Evolutionary conservation across 345 rosid species (phyloP), one percentile per base, ranked within the genome.

Genomic region (Salix arbutifolia): DNA sequence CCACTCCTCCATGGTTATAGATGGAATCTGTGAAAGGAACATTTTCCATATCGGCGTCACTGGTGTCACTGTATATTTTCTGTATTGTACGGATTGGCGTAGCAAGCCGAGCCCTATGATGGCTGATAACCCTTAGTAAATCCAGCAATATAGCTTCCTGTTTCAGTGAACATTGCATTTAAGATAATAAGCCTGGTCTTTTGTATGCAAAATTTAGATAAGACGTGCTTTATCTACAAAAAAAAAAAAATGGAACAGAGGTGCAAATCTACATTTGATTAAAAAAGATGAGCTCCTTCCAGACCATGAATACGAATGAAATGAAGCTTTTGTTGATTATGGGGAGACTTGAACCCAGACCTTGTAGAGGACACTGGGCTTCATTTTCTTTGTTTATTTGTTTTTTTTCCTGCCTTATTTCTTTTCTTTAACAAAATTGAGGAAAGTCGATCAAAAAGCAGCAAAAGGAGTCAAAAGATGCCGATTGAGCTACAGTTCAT

Each of bases 131-230:
- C 69, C 78, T 62, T 25, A 81, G 67, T 73, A 81, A 75, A 65
- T 81, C 84, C 78, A 81, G 23, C 37, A 81, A 65, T 67, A 81
- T 73, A 16, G 80, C 75, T 72, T 81, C 84, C 84, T 81, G 80
- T 77, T 77, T 46, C 56, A 73, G 31, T 26, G 16, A 23, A 23
- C 6, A 48, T 2, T 40, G 25, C 28, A 60, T 21, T 61, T 8
- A 60, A 62, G 11, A 71, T 35, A 18, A 71, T 35, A 18, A 65
- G 56, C 30, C 67, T 17, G 10, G 23, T 33, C 48, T 61, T 71
- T 3, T 13, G 2, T 40, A 10, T 40, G 44, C 44, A 10, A 40
- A 10, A 40, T 40, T 10, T 12, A 40, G 14, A 40, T 10, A 40
- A 40, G 44, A 40, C 3, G 2, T 40, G 44, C 4, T 9, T 2